Conservation (phyloP, 169 alveolate species). For the Eimeria tenella region DNA sequence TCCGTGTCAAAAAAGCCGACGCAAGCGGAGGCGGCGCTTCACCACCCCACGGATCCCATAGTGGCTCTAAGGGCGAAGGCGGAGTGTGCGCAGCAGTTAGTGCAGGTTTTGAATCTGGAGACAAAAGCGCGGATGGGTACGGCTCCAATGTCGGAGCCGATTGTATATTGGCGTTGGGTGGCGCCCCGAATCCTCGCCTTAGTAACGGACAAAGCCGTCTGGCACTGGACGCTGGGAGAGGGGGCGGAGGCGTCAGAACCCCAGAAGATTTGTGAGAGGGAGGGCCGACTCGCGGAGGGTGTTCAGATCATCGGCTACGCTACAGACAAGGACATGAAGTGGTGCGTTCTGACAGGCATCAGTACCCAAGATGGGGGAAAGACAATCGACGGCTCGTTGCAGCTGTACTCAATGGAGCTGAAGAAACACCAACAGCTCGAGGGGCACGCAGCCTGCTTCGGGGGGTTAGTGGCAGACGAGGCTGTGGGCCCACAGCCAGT, state of each 20-base stretch:
- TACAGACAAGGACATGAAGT: slow-evolving; percentile 86
- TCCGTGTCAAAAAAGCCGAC: slow-evolving; percentile 93
- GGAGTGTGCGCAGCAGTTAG: slow-evolving; percentile 83
- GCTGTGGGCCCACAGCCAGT: slow-evolving; percentile 84
- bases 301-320: slow-evolving; percentile 90
- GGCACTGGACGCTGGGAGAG: slow-evolving; percentile 91
- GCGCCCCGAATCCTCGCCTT: slow-evolving; percentile 92
- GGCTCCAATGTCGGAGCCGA: slow-evolving; percentile 91
- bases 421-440: slow-evolving; percentile 94
- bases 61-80: slow-evolving; percentile 94
- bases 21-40: slow-evolving; percentile 97
- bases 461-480: slow-evolving; percentile 91
- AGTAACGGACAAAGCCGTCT: slow-evolving; percentile 94
- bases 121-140: slow-evolving; percentile 94
- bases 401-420: slow-evolving; percentile 89
- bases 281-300: slow-evolving; percentile 91
- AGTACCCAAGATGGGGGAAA: slow-evolving; percentile 91
- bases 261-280: slow-evolving; percentile 92
- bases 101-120: slow-evolving; percentile 95
- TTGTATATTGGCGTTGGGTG: slow-evolving; percentile 97
- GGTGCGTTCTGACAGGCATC: slow-evolving; percentile 97
- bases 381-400: slow-evolving; percentile 94
- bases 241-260: slow-evolving; percentile 82
- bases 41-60: slow-evolving; percentile 95
- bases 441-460: slow-evolving; percentile 96